These are phyloP conservation scores for Wickerhamomyces canadensis DNA, from an alignment of 805 yeast species.

Conservation along the genomic window DNA sequence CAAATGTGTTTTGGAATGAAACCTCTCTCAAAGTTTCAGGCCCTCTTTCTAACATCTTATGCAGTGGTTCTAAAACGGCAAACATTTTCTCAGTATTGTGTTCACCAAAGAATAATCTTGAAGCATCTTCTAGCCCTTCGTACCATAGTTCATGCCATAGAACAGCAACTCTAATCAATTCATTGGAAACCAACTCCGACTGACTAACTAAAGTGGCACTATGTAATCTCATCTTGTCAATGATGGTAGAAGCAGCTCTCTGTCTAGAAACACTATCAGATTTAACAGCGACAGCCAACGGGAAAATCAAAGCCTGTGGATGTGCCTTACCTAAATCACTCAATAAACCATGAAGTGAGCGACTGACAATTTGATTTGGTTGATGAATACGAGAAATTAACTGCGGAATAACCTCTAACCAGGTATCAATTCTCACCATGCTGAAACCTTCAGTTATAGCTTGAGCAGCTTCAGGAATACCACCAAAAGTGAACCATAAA, in stretches of 20 bases:
- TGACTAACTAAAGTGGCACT: constrained; percentile 83
- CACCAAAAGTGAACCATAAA: constrained; percentile 95
- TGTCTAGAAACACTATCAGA: constrained; percentile 88
- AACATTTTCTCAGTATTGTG: constrained; percentile 94
- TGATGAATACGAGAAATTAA: constrained; percentile 94
- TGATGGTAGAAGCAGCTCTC: constrained; percentile 84
- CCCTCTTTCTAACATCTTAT: constrained; percentile 75
- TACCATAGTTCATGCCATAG: constrained; percentile 98
- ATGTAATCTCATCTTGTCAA: constrained; percentile 88
- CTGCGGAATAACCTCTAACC: constrained; percentile 96
- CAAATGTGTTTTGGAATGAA: constrained; percentile 89
- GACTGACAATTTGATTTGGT: constrained; percentile 79
- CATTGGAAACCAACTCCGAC: constrained; percentile 90
- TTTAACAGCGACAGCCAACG: constrained; percentile 91
- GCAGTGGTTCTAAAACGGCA: constrained; percentile 83
- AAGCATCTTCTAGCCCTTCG: constrained; percentile 95
- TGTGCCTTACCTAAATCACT: constrained; percentile 91
- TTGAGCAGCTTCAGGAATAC: constrained; percentile 81
- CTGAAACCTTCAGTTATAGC: constrained; percentile 89
- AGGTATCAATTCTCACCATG: constrained; percentile 83
- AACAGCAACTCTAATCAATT: constrained; percentile 89
- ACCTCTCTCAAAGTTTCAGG: constrained; percentile 92
- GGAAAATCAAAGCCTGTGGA: constrained; percentile 95
- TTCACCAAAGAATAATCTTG: constrained; percentile 87
- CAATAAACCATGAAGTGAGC: constrained; percentile 70